These are phyloP conservation scores for Candida peoriensis DNA, from an alignment of 805 yeast species.

Conservation along the genomic window DNA sequence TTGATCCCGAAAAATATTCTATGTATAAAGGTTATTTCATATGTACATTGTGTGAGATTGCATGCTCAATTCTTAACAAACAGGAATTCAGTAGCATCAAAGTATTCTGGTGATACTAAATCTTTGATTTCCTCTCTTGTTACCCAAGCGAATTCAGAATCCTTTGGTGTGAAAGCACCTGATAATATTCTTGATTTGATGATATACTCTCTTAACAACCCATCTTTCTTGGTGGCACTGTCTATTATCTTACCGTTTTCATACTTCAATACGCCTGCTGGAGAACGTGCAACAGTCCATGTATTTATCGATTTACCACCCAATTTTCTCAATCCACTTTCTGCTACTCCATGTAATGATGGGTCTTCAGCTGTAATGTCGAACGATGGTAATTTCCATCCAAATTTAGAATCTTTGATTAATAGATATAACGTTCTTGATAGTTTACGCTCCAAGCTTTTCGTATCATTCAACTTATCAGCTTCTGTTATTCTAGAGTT, in stretches of 20 bases:
- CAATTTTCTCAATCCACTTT: slow-evolving; percentile 58
- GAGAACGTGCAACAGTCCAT: slow-evolving; percentile 88
- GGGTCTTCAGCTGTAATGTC: slow-evolving; percentile 33
- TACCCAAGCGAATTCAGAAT: slow-evolving; percentile 71
- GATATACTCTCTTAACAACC: slow-evolving; percentile 52
- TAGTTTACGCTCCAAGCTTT: slow-evolving; percentile 73
- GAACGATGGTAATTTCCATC: slow-evolving; percentile 84
- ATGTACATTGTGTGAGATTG: no score
- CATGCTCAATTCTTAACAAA: slow-evolving; percentile 13
- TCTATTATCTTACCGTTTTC: slow-evolving; percentile 19
- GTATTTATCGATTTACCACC: slow-evolving; percentile 79
- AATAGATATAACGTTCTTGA: slow-evolving; percentile 76
- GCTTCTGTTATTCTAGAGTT: slow-evolving; percentile 75
- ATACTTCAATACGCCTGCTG: slow-evolving; percentile 64
- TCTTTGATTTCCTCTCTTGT: slow-evolving; percentile 70
- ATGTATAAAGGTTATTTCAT: no score
- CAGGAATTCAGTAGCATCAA: slow-evolving; percentile 40
- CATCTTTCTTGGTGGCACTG: slow-evolving; percentile 13
- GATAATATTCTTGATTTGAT: slow-evolving; percentile 86
- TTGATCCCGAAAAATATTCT: no score
- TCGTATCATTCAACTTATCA: slow-evolving; percentile 55
- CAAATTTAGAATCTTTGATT: slow-evolving; percentile 39
- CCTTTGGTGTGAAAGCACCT: slow-evolving; percentile 56
- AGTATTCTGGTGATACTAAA: slow-evolving; percentile 51
- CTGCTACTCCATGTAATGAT: slow-evolving; percentile 66